Base-by-base conservation (phyloP, 768 basidiomycete genomes). In the Pilatotrama ljubarskyi region DNA sequence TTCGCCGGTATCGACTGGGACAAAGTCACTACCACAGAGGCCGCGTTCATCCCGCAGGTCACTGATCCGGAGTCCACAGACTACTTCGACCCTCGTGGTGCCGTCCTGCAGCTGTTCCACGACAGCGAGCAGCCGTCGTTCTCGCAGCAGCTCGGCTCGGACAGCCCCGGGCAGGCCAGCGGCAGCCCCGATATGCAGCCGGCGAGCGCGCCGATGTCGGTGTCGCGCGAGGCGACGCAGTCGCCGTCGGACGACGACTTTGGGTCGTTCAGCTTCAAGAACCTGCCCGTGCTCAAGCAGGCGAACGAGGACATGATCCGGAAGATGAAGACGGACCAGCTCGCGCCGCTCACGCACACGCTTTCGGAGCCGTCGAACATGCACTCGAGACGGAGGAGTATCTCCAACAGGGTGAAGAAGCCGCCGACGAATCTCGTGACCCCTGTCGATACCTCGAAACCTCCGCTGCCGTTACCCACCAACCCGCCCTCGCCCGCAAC, bases 61-160 rank as follows among this genome's bases (percentile, higher is more conserved):
- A 84, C 90, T 14, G 95, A 98, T 74, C 95, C 95, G 4, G 95
- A 98, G 75, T 96, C 94, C 20, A 99, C 97, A n/a, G 97, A 99
- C 73, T 99, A 99, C 76, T 99, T 99, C 68, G 97, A 99, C 76
- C 85, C 95, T 61, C 87, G 97, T 43, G 97, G 97, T 3, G 96
- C 96, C 15, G 85, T 91, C 43, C 85, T 88, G 29, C 91, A 94
- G 69, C 76, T 92, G 36, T 97, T 98, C 82, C 89, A 93, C 47
- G 96, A 98, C 59, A 93, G 95, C 47, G 93, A 94, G 50, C 78
- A 80, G 42, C 64, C 62, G 69, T 84, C 64, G 75, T 84, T 52
- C 72, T 86, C 85, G n/a, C 79, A 77, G 26, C 78, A 80, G 59
- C 72, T 76, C 17, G 70, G 71, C 17, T 64, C 77, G 51, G 88